Conservation (phyloP, 306 rosid species). For the Corylus heterophylla region DNA sequence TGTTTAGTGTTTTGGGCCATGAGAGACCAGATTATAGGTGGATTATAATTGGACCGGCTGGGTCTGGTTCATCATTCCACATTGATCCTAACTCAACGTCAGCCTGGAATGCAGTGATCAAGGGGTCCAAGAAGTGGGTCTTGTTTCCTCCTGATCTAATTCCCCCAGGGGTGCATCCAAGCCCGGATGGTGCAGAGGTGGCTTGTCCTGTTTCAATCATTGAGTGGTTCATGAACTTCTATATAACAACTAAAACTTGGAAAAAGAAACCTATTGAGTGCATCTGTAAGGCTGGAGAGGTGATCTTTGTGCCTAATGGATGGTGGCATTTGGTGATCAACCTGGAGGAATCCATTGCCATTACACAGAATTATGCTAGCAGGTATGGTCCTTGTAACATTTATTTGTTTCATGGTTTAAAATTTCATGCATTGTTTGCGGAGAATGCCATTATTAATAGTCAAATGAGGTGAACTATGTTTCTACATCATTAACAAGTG, state of each 20-base stretch:
- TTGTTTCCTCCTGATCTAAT: slow-evolving; percentile 86
- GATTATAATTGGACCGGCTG: slow-evolving; percentile 88
- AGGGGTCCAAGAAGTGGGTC: slow-evolving; percentile 94
- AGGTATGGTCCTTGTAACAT: slow-evolving; percentile 46
- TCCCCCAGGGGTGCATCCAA: slow-evolving; percentile 94
- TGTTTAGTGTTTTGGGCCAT: slow-evolving; percentile 71
- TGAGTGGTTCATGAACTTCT: slow-evolving; percentile 99
- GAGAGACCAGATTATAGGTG: slow-evolving; percentile 88
- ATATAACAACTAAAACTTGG: slow-evolving; percentile 70
- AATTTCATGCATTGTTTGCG: not conserved
- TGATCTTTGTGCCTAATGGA: slow-evolving; percentile 87
- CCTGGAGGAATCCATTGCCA: slow-evolving; percentile 89
- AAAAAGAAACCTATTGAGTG: slow-evolving; percentile 83
- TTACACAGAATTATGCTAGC: slow-evolving; percentile 92
- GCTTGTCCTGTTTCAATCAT: slow-evolving; percentile 91
- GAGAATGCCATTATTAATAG: not conserved
- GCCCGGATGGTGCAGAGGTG: slow-evolving; percentile 93
- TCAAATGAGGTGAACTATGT: not conserved
- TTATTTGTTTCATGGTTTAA: slow-evolving; percentile 8
- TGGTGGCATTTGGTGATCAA: slow-evolving; percentile 99
- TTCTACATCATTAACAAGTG: not conserved
- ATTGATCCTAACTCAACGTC: slow-evolving; percentile 96
- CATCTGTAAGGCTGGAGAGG: slow-evolving; percentile 87
- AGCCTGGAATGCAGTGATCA: slow-evolving; percentile 96
- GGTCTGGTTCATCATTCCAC: slow-evolving; percentile 91